Evolutionary conservation across 208 protist genomes (phyloP).

Genomic region (Wallacemonas sp.): DNA sequence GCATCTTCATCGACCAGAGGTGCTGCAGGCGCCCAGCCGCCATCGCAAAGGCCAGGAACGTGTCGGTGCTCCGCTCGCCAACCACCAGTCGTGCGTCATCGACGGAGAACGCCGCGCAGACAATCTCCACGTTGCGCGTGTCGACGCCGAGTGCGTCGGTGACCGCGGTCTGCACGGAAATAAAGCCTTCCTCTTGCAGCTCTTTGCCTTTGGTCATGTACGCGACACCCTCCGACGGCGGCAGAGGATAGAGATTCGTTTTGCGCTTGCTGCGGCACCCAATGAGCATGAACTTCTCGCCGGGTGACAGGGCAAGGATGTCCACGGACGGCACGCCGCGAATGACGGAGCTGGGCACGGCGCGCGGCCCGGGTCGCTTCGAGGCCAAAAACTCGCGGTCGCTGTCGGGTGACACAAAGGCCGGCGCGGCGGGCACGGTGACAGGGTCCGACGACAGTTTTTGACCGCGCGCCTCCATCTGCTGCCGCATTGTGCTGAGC

Average conservation of each 20-base stretch:
- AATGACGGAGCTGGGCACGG: slow-evolving; percentile 44
- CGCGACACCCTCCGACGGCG: slow-evolving; percentile 25
- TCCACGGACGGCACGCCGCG: slow-evolving; percentile 66
- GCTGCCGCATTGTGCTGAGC: slow-evolving; percentile 8
- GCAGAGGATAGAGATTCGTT: slow-evolving; percentile 45
- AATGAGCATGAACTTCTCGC: slow-evolving; percentile 60
- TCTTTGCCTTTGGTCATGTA: slow-evolving; percentile 63
- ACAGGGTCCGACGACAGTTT: not conserved
- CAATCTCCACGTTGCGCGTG: slow-evolving; percentile 47
- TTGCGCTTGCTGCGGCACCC: slow-evolving; percentile 66
- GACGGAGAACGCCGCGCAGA: slow-evolving; percentile 48
- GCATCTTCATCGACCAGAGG: slow-evolving; percentile 57
- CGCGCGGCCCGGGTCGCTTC: not conserved
- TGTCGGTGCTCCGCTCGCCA: slow-evolving; percentile 68
- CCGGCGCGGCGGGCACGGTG: slow-evolving; percentile 1
- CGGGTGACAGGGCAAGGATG: slow-evolving; percentile 58
- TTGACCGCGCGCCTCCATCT: slow-evolving; percentile 7
- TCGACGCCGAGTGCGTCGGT: slow-evolving; percentile 36
- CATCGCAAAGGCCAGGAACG: slow-evolving; percentile 57
- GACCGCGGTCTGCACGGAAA: slow-evolving; percentile 44
- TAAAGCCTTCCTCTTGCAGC: slow-evolving; percentile 50
- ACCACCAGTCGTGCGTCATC: slow-evolving; percentile 57
- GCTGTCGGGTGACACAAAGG: slow-evolving; percentile 9
- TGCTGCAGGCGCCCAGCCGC: slow-evolving; percentile 28
- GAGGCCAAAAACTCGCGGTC: slow-evolving; percentile 10